phyloP scores from a whole-genome alignment of 805 yeast genomes.

The Kazachstania taianensis region DNA sequence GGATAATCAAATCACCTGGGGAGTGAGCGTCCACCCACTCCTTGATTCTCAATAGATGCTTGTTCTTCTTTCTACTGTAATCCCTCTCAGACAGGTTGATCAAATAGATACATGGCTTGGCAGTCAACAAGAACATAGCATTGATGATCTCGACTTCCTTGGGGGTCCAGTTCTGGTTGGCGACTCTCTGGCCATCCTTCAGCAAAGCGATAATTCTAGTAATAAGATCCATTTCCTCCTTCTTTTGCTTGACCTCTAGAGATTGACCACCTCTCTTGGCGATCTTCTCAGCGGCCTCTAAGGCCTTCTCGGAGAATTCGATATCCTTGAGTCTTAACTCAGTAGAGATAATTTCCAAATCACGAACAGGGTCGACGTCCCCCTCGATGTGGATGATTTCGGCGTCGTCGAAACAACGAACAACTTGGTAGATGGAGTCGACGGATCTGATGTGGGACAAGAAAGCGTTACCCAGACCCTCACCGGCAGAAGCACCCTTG shows the following conservation, averaged over 20 bases:
- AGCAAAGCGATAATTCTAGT: conserved; percentile 64
- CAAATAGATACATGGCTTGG: conserved; percentile 90
- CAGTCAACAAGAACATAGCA: conserved; percentile 76
- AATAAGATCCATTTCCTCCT: conserved; percentile 71
- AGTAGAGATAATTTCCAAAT: conserved; percentile 79
- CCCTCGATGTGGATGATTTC: conserved; percentile 96
- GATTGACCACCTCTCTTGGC: conserved; percentile 84
- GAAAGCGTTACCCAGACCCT: conserved; percentile 96
- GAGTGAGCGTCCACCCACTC: conserved; percentile 78
- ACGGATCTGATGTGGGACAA: conserved; percentile 94
- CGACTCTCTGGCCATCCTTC: conserved; percentile 79
- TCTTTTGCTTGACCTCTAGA: conserved; percentile 79
- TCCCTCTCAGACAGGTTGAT: conserved; percentile 86
- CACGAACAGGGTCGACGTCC: conserved; percentile 92
- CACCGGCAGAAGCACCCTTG: conserved; percentile 93
- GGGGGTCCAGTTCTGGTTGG: conserved; percentile 76
- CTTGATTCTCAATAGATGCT: conserved; percentile 69
- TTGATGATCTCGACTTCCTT: conserved; percentile 90
- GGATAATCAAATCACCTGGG: conserved; percentile 85
- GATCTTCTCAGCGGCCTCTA: conserved; percentile 66
- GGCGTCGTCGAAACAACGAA: conserved; percentile 94
- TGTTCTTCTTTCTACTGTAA: conserved; percentile 79
- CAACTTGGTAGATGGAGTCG: conserved; percentile 96
- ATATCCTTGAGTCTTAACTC: conserved; percentile 95
- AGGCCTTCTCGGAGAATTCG: conserved; percentile 81